phyloP scores from a whole-genome alignment of 257 asterid species.

The Fraxinus anomala region DNA sequence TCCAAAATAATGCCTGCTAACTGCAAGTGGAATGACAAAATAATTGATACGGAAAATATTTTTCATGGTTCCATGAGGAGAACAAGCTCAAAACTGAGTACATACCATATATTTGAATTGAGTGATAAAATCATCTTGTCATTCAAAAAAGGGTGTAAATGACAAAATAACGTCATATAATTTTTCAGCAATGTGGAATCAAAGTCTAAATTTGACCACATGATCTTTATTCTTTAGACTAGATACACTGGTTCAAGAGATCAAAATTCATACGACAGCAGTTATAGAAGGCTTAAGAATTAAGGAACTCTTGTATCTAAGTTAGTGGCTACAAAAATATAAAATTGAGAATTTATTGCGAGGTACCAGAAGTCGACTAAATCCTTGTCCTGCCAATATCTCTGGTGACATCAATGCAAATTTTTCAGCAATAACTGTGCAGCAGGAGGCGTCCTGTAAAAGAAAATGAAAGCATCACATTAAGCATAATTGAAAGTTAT shows the following conservation, averaged over 20 bases:
- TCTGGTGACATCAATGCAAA: conserved; percentile 59
- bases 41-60: background rate
- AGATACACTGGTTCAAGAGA: background rate
- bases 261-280: background rate
- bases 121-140: conserved; percentile 5
- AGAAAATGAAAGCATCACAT: conserved; percentile 2
- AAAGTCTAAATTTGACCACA: conserved; percentile 8
- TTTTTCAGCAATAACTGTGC: conserved; percentile 69
- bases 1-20: conserved; percentile 82
- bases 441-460: conserved; percentile 73
- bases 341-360: conserved; percentile 18
- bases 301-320: background rate
- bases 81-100: conserved; percentile 18
- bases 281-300: background rate
- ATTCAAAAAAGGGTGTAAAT: conserved; percentile 7
- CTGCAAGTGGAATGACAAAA: conserved; percentile 39
- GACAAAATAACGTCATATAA: background rate
- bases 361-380: conserved; percentile 78
- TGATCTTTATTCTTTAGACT: background rate
- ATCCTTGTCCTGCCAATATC: conserved; percentile 73
- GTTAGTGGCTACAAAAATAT: background rate
- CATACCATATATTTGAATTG: conserved; percentile 12
- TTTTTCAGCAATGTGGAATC: conserved; percentile 10
- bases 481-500: background rate
- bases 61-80: background rate